A percentile compares a stretch with the other conserved stretches of the same genome.
Evolutionary conservation across 75 land plant species (phyloP).

Genomic region (Pinus taeda): DNA sequence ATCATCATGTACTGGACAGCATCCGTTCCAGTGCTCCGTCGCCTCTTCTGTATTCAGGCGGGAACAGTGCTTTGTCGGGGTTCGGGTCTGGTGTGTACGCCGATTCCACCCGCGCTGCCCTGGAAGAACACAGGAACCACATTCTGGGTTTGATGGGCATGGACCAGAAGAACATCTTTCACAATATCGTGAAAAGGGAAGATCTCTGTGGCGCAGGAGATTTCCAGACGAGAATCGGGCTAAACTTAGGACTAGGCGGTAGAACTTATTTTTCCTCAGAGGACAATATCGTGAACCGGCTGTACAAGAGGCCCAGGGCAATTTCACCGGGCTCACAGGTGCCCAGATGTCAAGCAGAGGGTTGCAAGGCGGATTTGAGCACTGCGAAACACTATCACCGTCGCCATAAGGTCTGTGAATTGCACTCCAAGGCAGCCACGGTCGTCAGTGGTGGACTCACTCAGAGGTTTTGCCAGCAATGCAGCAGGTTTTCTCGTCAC

Average conservation of each 20-base stretch:
- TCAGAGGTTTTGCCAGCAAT: conserved; percentile 31
- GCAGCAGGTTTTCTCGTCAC: conserved; percentile 26
- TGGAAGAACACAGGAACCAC: conserved; percentile 9
- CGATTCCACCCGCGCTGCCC: neutral
- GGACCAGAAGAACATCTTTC: conserved; percentile 6
- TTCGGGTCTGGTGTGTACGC: neutral
- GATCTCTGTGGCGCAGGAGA: conserved; percentile 6
- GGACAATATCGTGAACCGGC: conserved; percentile 6
- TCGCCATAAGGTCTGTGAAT: conserved; percentile 55
- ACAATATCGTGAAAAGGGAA: conserved; percentile 1
- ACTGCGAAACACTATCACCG: conserved; percentile 53
- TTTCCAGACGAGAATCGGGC: conserved; percentile 11
- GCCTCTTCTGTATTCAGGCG: neutral
- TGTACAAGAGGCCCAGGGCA: conserved; percentile 10
- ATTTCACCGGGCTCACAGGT: conserved; percentile 1
- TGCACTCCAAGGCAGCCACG: conserved; percentile 48
- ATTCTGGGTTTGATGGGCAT: conserved; percentile 7
- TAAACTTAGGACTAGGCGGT: conserved; percentile 9
- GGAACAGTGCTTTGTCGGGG: conserved; percentile 1
- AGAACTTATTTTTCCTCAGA: conserved; percentile 8
- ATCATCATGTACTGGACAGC: conserved; percentile 7
- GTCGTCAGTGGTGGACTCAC: conserved; percentile 23
- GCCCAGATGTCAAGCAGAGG: conserved; percentile 52
- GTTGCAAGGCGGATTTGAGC: conserved; percentile 49
- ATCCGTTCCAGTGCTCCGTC: neutral